Conservation (phyloP, 2,329 filamentous ascomycete species). For the Magnaporthales sp. region DNA sequence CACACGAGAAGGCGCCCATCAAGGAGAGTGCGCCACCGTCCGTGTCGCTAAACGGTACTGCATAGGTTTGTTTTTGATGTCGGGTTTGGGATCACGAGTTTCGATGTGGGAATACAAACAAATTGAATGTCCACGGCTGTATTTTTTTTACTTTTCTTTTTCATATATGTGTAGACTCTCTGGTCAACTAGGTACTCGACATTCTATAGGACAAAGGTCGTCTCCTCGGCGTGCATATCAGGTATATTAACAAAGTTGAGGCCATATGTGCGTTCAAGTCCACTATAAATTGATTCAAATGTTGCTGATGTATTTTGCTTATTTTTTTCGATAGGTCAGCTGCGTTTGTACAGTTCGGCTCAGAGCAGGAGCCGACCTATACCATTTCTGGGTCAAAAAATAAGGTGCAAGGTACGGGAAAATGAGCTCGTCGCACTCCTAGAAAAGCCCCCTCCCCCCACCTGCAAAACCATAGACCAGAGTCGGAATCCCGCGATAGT, state of each 20-base stretch:
- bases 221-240: neutral
- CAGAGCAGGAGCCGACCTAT: neutral
- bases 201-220: neutral
- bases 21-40: conserved; percentile 7
- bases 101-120: neutral
- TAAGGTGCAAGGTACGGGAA: neutral
- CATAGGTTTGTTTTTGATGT: neutral
- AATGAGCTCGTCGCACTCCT: neutral
- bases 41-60: conserved; percentile 4
- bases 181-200: neutral
- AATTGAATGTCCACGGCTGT: neutral
- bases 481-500: neutral
- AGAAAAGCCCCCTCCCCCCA: neutral
- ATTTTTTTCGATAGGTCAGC: no score
- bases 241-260: neutral
- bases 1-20: conserved; percentile 9
- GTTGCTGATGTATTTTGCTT: neutral
- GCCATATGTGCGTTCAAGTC: neutral
- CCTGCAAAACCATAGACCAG: neutral
- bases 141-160: neutral
- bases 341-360: neutral
- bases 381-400: neutral
- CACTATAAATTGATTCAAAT: neutral
- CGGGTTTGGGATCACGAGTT: neutral
- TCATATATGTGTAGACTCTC: neutral